Percentiles rank a stretch among this genome's conserved stretches.
phyloP scores from a whole-genome alignment of 495 filamentous ascomycete genomes.

The Aspergillus kassunensis region DNA sequence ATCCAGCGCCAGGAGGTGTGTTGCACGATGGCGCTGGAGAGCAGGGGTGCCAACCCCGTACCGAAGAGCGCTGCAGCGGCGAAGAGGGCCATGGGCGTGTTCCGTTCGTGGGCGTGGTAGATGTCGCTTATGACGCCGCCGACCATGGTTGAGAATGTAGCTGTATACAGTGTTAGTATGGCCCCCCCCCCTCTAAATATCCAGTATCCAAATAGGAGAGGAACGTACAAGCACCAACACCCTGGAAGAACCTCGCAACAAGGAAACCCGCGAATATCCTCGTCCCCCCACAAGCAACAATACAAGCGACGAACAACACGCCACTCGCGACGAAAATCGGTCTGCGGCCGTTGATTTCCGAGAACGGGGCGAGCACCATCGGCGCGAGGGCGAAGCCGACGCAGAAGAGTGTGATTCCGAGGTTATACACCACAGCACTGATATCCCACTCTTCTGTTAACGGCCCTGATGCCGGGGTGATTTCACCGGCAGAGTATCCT shows the following conservation, averaged over 20 bases:
- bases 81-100: constrained; percentile 89
- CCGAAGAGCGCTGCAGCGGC: constrained; percentile 71
- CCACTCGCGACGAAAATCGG: constrained; percentile 77
- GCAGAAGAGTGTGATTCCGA: constrained; percentile 83
- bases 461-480: constrained; percentile 61
- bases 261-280: constrained; percentile 68
- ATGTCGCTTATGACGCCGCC: constrained; percentile 90
- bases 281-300: constrained; percentile 75
- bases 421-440: constrained; percentile 58
- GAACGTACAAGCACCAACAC: constrained; percentile 58
- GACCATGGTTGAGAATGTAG: constrained; percentile 88
- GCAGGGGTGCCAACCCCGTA: constrained; percentile 75
- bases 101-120: constrained; percentile 72
- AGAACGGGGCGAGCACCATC: constrained; percentile 88
- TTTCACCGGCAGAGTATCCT: constrained; percentile 78
- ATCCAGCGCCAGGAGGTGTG: constrained; percentile 78
- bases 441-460: constrained; percentile 61
- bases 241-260: constrained; percentile 70
- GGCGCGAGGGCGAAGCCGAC: constrained; percentile 79
- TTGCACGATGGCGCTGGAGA: constrained; percentile 66
- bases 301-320: constrained; percentile 62
- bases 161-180: too few species aligned
- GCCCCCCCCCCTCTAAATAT: too few species aligned
- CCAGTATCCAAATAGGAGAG: too few species aligned
- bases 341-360: constrained; percentile 78